These are phyloP conservation scores for Coniochaeta pulveracea DNA, from an alignment of 2,329 filamentous ascomycete species.

Conservation along the genomic window DNA sequence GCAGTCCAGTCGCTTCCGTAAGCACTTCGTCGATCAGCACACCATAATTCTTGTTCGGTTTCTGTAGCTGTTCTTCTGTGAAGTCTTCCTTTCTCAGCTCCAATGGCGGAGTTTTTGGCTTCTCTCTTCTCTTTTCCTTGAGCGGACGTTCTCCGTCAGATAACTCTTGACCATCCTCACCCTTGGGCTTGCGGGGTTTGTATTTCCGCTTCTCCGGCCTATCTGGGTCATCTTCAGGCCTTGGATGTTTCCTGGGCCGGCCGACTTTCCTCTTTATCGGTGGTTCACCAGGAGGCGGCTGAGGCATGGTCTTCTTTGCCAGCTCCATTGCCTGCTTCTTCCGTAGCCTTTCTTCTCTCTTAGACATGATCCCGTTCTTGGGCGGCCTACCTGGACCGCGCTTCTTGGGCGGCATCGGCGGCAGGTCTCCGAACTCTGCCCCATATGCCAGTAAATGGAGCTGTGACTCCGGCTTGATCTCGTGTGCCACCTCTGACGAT, in stretches of 20 bases:
- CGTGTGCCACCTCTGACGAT: background rate
- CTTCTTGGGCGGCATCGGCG: slow-evolving; percentile 44
- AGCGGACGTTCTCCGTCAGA: slow-evolving; percentile 41
- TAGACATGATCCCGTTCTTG: slow-evolving; percentile 76
- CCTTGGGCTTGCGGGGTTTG: slow-evolving; percentile 40
- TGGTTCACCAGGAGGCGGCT: slow-evolving; percentile 33
- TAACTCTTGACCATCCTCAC: slow-evolving; percentile 38
- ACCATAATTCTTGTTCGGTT: slow-evolving; percentile 52
- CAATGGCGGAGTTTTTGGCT: slow-evolving; percentile 50
- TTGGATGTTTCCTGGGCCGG: slow-evolving; percentile 51
- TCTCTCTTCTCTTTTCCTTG: slow-evolving; percentile 50
- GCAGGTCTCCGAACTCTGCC: slow-evolving; percentile 12
- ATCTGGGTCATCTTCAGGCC: slow-evolving; percentile 42
- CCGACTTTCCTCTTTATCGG: slow-evolving; percentile 54
- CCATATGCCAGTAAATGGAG: too few relatives aligned
- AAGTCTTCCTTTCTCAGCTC: slow-evolving; percentile 43
- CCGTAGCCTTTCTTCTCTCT: slow-evolving; percentile 55
- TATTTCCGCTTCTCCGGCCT: slow-evolving; percentile 54
- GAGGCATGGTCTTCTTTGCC: slow-evolving; percentile 39
- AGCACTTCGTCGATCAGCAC: slow-evolving; percentile 50
- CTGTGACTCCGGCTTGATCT: slow-evolving; percentile 13
- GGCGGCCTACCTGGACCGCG: slow-evolving; percentile 72
- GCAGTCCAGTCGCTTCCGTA: slow-evolving; percentile 37
- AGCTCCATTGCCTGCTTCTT: slow-evolving; percentile 46
- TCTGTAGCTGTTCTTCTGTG: slow-evolving; percentile 45